Conservation (phyloP, 2,329 filamentous ascomycete genomes). For the Colletotrichum costaricense region DNA sequence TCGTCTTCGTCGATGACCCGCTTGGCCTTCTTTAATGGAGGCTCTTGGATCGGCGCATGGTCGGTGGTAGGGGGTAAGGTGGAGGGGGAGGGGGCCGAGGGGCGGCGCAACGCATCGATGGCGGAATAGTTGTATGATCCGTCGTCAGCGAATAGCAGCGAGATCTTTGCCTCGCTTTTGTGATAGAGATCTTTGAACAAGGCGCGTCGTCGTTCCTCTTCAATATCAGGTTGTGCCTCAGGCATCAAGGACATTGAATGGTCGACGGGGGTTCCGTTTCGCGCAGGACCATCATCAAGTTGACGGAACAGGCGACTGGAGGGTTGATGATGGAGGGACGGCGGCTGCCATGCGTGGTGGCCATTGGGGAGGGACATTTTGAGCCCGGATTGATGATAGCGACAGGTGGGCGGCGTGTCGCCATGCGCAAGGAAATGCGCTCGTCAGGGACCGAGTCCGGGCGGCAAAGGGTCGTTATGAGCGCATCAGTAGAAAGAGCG, state of each 20-base stretch:
- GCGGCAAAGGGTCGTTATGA: constrained; percentile 59
- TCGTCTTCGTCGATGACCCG: constrained; percentile 86
- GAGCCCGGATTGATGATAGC: constrained; percentile 61
- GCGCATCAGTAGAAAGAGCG: constrained; percentile 61
- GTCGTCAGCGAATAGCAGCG: constrained; percentile 75
- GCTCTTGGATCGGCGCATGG: constrained; percentile 68
- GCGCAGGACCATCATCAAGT: constrained; percentile 69
- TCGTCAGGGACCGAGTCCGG: constrained; percentile 62
- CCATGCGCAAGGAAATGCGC: constrained; percentile 66
- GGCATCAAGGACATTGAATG: constrained; percentile 63
- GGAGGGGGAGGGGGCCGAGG: constrained; percentile 51
- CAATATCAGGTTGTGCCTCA: constrained; percentile 69
- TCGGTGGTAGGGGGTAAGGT: constrained; percentile 67
- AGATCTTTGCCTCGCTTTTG: constrained; percentile 81
- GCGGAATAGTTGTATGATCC: constrained; percentile 63
- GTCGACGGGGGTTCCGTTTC: constrained; percentile 64
- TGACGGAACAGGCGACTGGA: constrained; percentile 64
- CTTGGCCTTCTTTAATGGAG: constrained; percentile 78
- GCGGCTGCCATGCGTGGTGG: constrained; percentile 73
- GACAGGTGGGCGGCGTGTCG: constrained; percentile 60
- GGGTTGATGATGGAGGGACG: constrained; percentile 61
- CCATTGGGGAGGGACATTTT: constrained; percentile 76
- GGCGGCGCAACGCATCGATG: constrained; percentile 64
- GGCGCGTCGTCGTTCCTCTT: constrained; percentile 78
- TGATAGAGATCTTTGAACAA: constrained; percentile 83